These are phyloP conservation scores for Fabrea salina DNA, from an alignment of 169 alveolate genomes.

Conservation along the genomic window DNA sequence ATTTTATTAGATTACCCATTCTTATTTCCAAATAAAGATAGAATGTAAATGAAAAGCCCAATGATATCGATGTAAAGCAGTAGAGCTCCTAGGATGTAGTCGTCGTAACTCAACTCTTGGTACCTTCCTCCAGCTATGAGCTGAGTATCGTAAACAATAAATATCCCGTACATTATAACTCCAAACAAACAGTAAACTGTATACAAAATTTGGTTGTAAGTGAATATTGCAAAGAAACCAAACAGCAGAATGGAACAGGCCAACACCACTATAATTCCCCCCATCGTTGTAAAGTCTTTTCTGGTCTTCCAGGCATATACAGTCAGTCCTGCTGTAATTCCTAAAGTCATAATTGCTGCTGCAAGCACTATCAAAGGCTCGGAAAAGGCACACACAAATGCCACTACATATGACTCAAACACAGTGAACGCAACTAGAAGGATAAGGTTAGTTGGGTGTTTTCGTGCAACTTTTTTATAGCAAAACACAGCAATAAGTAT, in stretches of 20 bases:
- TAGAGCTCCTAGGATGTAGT: slow-evolving; percentile 65
- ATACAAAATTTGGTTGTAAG: background rate
- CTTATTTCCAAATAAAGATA: slow-evolving; percentile 8
- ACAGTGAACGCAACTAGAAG: slow-evolving; percentile 36
- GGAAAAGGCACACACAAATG: slow-evolving; percentile 39
- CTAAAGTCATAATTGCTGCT: slow-evolving; percentile 47
- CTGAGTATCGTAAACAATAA: slow-evolving; percentile 66
- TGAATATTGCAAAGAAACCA: slow-evolving; percentile 35
- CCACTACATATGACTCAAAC: slow-evolving; percentile 45
- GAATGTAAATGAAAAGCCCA: slow-evolving; percentile 49
- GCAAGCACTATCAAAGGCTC: slow-evolving; percentile 32
- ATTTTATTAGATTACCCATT: background rate
- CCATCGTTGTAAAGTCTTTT: slow-evolving; percentile 21
- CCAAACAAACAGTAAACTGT: slow-evolving; percentile 32
- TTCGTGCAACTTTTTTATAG: slow-evolving; percentile 37
- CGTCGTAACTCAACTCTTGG: slow-evolving; percentile 56
- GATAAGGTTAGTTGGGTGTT: slow-evolving; percentile 44
- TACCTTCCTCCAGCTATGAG: slow-evolving; percentile 55
- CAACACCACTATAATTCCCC: background rate
- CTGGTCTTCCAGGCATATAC: slow-evolving; percentile 40
- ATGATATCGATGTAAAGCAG: slow-evolving; percentile 67
- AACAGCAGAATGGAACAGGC: background rate
- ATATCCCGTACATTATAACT: slow-evolving; percentile 47
- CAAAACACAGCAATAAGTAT: slow-evolving; percentile 37
- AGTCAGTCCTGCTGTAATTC: slow-evolving; percentile 42